A percentile compares a stretch with the other conserved stretches of the same genome.
Evolutionary conservation across 148 eudicot genomes (phyloP).

Genomic region (Dysphania ambrosioides): DNA sequence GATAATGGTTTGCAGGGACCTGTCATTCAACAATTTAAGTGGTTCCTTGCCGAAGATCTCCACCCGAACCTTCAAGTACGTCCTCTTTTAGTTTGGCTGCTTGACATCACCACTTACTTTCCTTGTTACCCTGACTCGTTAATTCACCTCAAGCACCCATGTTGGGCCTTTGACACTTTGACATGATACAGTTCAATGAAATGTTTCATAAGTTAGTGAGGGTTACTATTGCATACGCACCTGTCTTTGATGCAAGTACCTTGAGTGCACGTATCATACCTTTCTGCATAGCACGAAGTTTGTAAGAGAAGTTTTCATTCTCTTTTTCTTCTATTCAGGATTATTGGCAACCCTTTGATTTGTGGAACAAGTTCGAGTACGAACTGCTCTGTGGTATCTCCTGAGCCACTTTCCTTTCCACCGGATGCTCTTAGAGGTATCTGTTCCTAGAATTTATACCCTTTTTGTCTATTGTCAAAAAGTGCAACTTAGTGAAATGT

Average conservation of each 20-base stretch:
- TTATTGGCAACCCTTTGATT: constrained; percentile 71
- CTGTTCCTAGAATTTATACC: neutral
- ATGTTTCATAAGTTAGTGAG: neutral
- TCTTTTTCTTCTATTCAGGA: constrained; percentile 40
- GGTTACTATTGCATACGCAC: no score
- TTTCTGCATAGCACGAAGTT: constrained; percentile 1
- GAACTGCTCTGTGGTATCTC: constrained; percentile 66
- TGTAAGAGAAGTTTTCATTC: neutral
- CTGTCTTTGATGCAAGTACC: neutral
- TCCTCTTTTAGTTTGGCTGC: neutral
- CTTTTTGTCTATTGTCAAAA: neutral
- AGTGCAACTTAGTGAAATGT: neutral
- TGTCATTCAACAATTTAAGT: constrained; percentile 87
- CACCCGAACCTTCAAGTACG: constrained; percentile 76
- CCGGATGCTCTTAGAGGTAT: constrained; percentile 59
- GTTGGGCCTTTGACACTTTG: neutral
- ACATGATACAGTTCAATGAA: neutral
- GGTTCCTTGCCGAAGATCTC: constrained; percentile 74
- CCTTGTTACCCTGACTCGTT: neutral
- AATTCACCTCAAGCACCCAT: neutral
- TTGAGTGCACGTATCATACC: neutral
- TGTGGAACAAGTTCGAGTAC: constrained; percentile 50
- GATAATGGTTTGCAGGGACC: constrained; percentile 48
- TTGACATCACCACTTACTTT: constrained; percentile 1
- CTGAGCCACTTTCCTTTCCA: constrained; percentile 68